Evolutionary conservation across 352 stramenopile genomes (phyloP), one percentile per base, ranked within the genome.

Genomic region (Globisporangium nagaii): DNA sequence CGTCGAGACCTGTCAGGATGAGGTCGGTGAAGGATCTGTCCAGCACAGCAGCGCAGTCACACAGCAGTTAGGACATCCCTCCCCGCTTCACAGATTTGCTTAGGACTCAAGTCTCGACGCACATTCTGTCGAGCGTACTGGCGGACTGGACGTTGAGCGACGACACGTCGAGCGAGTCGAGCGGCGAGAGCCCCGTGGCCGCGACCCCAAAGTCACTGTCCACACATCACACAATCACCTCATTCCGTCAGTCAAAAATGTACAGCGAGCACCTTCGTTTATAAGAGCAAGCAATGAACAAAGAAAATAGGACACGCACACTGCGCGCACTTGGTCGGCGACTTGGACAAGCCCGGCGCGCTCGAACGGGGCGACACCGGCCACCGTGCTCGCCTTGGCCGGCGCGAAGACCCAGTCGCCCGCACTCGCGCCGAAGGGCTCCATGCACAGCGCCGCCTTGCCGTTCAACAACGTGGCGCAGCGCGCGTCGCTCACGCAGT

Each of bases 401-500:
- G 80, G 80, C 24, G 65, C 65, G 50, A 90, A 90, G 36, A 67
- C 39, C 80, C 80, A 90, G 49, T 62, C 56, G 20, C 32, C 59
- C 20, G 63, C 56, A 35, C 42, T 58, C 7, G 59, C 69, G 28
- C 37, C 46, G 58, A 90, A 90, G 22, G 77, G 63, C 37, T 83
- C 65, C 46, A 88, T 68, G 51, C 80, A 90, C 25, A 88, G 63
- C 35, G 77, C 77, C 25, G 80, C 73, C 58, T 79, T 73, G 24
- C 80, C 80, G 31, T 56, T 88, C n/a, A 68, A 82, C 37, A 90
- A 66, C 49, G 73, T 86, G 40, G 77, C 63, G 59, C 80, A 90
- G 44, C 70, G 74, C 50, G 68, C 80, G 58, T 90, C 72, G 65
- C 85, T 88, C 40, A 88, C 74, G 48, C 80, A 90, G 66, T 88